phyloP scores from a whole-genome alignment of 1,139 yeast genomes.

The Kazachstania sp. region DNA sequence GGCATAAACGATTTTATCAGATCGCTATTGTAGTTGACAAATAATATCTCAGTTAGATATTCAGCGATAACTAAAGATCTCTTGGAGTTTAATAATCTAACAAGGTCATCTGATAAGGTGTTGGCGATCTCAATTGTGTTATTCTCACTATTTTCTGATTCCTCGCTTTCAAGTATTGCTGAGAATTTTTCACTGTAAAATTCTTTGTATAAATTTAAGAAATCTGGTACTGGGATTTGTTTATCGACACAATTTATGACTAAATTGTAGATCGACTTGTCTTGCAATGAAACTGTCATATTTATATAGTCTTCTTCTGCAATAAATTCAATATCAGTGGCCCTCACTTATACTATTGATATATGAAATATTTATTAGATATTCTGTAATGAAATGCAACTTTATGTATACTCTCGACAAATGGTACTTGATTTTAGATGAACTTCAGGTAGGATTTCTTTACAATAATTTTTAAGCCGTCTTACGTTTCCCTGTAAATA shows the following conservation, averaged over 20 bases:
- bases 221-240: constrained; percentile 24
- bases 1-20: constrained; percentile 22
- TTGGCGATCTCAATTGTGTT: constrained; percentile 12
- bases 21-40: constrained; percentile 26
- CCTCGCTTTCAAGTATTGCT: constrained; percentile 15
- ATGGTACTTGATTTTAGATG: no score
- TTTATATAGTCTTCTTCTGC: neutral
- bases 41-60: constrained; percentile 26
- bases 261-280: constrained; percentile 20
- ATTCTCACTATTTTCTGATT: constrained; percentile 11
- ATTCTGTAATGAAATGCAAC: no score
- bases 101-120: constrained; percentile 16
- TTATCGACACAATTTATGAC: constrained; percentile 25
- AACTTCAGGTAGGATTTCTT: no score
- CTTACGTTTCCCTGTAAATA: no score
- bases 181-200: constrained; percentile 27
- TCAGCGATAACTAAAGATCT: constrained; percentile 24
- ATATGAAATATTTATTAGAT: no score
- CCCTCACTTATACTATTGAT: no score
- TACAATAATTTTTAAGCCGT: no score
- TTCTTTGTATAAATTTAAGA: constrained; percentile 28
- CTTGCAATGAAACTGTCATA: constrained; percentile 12
- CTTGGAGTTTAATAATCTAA: constrained; percentile 17
- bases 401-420: no score
- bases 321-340: no score